Percentiles rank a stretch among this genome's conserved stretches.
phyloP scores from a whole-genome alignment of 805 yeast genomes.

The Saccharomycopsis sp. region DNA sequence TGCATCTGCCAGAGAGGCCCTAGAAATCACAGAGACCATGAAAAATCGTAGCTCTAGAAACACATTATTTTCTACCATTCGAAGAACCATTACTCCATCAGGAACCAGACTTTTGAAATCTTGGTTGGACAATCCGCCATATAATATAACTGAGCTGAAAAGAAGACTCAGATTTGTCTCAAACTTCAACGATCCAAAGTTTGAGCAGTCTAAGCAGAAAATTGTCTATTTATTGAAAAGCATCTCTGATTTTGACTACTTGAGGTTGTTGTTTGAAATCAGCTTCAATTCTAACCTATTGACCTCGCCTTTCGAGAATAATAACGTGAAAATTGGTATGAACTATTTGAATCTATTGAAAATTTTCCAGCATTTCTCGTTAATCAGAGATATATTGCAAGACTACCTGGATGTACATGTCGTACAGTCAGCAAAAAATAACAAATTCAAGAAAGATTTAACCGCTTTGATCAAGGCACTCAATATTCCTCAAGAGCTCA shows the following conservation, averaged over 20 bases:
- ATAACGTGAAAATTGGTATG: conserved; percentile 30
- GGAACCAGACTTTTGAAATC: conserved; percentile 75
- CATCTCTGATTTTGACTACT: conserved; percentile 43
- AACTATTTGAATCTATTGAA: conserved; percentile 13
- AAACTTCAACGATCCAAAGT: conserved; percentile 31
- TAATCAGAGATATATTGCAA: conserved; percentile 65
- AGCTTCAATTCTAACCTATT: conserved; percentile 13
- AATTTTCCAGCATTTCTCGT: conserved; percentile 49
- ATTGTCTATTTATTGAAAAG: conserved; percentile 5
- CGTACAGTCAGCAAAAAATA: conserved; percentile 19
- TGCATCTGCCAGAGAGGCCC: conserved; percentile 65
- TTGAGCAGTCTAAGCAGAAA: conserved; percentile 21
- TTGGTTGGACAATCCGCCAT: conserved; percentile 79
- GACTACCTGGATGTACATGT: conserved; percentile 35
- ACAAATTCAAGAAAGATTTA: conserved; percentile 27
- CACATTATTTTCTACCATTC: conserved; percentile 61
- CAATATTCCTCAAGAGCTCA: conserved; percentile 35
- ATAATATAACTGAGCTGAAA: conserved; percentile 48
- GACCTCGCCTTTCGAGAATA: conserved; percentile 23
- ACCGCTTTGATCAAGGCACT: conserved; percentile 27
- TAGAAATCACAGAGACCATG: conserved; percentile 60
- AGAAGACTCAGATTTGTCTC: conserved; percentile 49
- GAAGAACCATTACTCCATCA: conserved; percentile 69
- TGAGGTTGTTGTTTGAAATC: conserved; percentile 44
- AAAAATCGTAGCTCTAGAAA: conserved; percentile 56